Conservation (phyloP, 805 yeast species). For the Komagataella pseudopastoris region DNA sequence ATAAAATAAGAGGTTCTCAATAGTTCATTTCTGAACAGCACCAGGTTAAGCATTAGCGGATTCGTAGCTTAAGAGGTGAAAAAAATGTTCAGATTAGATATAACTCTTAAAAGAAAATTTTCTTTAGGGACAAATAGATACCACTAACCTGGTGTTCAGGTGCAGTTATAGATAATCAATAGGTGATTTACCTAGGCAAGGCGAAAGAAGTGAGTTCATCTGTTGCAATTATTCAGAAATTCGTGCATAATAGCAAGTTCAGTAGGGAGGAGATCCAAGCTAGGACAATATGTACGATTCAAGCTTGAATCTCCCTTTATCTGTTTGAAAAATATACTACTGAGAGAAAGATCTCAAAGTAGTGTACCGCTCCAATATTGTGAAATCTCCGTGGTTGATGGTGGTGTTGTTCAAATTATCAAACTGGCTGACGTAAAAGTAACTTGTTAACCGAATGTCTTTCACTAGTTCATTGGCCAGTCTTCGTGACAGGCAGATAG, state of each 20-base stretch:
- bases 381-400: background rate
- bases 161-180: background rate
- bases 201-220: background rate
- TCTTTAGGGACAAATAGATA: background rate
- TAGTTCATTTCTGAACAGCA: background rate
- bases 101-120: background rate
- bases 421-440: background rate
- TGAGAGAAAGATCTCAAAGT: background rate
- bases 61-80: background rate
- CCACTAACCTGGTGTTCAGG: background rate
- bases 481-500: constrained; percentile 1
- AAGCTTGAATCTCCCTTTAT: background rate
- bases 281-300: background rate
- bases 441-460: background rate
- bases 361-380: background rate
- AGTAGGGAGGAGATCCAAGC: background rate
- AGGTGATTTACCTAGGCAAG: background rate
- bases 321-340: background rate
- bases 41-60: background rate
- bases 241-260: background rate
- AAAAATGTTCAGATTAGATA: background rate
- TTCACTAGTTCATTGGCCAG: background rate
- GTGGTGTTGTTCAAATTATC: background rate
- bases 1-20: background rate
- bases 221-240: background rate